Evolutionary conservation across 2,329 filamentous ascomycete genomes (phyloP), one percentile per base, ranked within the genome.

Genomic region (Diplodia intermedia): DNA sequence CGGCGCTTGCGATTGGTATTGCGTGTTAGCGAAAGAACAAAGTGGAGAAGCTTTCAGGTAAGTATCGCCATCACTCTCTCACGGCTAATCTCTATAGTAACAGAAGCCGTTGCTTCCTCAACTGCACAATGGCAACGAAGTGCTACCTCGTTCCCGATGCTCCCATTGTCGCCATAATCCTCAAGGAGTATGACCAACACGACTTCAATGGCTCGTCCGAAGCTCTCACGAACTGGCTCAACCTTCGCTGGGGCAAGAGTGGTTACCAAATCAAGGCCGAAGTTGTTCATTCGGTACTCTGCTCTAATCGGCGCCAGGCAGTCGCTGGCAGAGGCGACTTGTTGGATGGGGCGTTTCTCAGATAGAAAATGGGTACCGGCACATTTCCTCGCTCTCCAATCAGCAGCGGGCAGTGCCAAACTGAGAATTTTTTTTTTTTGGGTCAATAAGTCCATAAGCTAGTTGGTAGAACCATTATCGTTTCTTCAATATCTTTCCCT

Each of bases 191-290:
- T 40, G 60, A 65, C 53, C n/a, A 36, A n/a, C 67, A 53, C n/a
- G 60, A 68, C 31, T 68, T 68, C 18, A 26, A n/a, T 6, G 18
- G 43, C 4, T 65, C 67, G 12, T 40, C 61, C 40, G 60, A 57
- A 5, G 53, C 57, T 26, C 57, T 68, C 18, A 53, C 67, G 1
- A 60, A 36, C 6, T 68, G 67, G 67, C 20, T 68, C 20, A 65
- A 68, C 43, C 49, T 36, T 26, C 55, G 67, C 9, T 68, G 67
- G 60, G 26, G 49, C 33, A 68, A 68, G 61, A 68, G 36, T 33
- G 67, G 67, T 11, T 68, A 68, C 31, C 36, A 57, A 38, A 62
- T 68, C 12, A 26, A 36, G 1, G 18, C 40, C 14, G 67, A 65
- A 26, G 40, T 38, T 3, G 67, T 68, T 14, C 29, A 40, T 26